Evolutionary conservation across 2,329 filamentous ascomycete species (phyloP), one percentile per base, ranked within the genome.

Genomic region (Blumeriella jaapii): DNA sequence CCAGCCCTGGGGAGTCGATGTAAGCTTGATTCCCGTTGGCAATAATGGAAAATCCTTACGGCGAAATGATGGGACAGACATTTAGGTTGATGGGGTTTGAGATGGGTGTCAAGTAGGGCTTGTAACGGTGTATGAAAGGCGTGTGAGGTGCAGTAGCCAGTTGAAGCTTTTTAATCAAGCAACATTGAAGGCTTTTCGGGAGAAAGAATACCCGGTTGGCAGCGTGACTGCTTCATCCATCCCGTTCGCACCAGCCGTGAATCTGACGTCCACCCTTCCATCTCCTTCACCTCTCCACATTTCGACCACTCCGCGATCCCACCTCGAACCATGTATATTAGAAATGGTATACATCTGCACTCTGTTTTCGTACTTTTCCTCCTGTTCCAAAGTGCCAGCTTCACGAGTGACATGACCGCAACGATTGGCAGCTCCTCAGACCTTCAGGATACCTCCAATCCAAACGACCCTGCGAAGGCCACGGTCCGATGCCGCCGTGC

Each of bases 1-100:
- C 69, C 39, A 76, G 64, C 53, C 71, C 71, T 74, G 20, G 22
- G 25, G 9, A 11, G 30, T 12, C 29, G 10, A n/a, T n/a, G 12
- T 40, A 10, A 41, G 31, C 22, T 23, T 23, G 3, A 8, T n/a
- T 3, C 3, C 3, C 20, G 6, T 22, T 22, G 20, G 20, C 11
- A 6, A 6, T 22, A 6, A 11, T 22, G 11, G 6, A 22, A n/a
- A 11, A 22, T 22, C 20, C 20, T 22, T 22, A 22, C 46, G 48
- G 31, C 31, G 40, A 31, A 50, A 50, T 19, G 48, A 38, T 7
- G 32, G 38, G 20, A 29, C 16, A 22, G 6, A 22, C 11, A 22
- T 14, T 25, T 13, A 14, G 18, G 15, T 37, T 14, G 12, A 17
- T 30, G 10, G 11, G 30, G 15, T n/a, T 6, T 6, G 20, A 11